Percentiles rank a stretch among this genome's conserved stretches.
phyloP scores from a whole-genome alignment of 1,139 yeast genomes.

The Taphrina betulina region DNA sequence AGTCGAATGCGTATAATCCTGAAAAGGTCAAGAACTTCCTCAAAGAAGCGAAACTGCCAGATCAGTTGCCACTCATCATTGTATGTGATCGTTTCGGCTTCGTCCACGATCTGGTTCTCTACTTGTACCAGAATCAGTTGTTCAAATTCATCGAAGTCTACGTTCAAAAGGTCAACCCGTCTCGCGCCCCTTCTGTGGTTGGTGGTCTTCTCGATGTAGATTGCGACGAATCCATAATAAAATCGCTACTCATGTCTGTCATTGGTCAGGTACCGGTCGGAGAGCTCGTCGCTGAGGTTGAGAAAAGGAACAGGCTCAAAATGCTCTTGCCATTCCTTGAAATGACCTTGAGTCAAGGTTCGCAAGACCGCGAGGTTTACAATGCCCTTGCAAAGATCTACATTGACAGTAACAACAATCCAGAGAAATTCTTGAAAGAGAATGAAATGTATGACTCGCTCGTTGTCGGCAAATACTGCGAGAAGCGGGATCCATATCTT shows the following conservation, averaged over 20 bases:
- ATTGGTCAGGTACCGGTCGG: slow-evolving; percentile 92
- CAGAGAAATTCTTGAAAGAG: slow-evolving; percentile 93
- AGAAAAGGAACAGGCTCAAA: slow-evolving; percentile 91
- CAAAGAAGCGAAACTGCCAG: slow-evolving; percentile 90
- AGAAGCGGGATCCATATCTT: slow-evolving; percentile 96
- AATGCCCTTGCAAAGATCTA: slow-evolving; percentile 96
- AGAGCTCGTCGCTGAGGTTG: slow-evolving; percentile 89
- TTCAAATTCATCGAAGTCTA: slow-evolving; percentile 95
- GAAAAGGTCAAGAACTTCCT: slow-evolving; percentile 96
- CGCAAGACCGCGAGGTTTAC: slow-evolving; percentile 85
- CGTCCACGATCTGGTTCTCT: slow-evolving; percentile 89
- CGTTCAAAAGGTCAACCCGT: slow-evolving; percentile 94
- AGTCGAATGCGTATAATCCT: slow-evolving; percentile 90
- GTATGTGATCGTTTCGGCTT: slow-evolving; percentile 91
- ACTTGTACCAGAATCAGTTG: slow-evolving; percentile 89
- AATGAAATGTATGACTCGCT: slow-evolving; percentile 84
- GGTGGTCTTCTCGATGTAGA: slow-evolving; percentile 96
- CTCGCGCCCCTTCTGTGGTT: slow-evolving; percentile 92
- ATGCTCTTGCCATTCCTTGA: slow-evolving; percentile 89
- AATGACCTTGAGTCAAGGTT: slow-evolving; percentile 80
- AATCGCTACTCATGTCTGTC: slow-evolving; percentile 76
- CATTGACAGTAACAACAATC: slow-evolving; percentile 95
- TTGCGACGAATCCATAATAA: slow-evolving; percentile 87
- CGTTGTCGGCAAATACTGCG: slow-evolving; percentile 97
- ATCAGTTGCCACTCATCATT: slow-evolving; percentile 92